A percentile compares a stretch with the other conserved stretches of the same genome.
These are phyloP conservation scores for Orbilia javanica DNA, from an alignment of 2,329 filamentous ascomycete species.

Conservation along the genomic window DNA sequence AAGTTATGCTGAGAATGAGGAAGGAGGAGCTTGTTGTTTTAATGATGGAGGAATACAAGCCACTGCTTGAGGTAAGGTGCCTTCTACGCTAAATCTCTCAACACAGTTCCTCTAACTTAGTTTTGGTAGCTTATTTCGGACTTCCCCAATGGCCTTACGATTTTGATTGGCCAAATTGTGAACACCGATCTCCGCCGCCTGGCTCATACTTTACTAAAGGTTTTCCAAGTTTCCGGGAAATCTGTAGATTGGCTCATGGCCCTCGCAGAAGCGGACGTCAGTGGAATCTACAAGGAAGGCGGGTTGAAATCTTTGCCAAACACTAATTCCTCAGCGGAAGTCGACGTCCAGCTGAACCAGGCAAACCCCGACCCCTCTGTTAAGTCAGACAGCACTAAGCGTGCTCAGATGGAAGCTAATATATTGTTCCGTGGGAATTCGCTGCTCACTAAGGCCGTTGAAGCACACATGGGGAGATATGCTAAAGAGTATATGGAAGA, in stretches of 20 bases:
- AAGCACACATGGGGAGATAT: constrained; percentile 93
- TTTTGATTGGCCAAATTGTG: constrained; percentile 83
- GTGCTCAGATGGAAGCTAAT: constrained; percentile 87
- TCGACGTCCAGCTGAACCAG: constrained; percentile 68
- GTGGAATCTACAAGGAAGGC: constrained; percentile 84
- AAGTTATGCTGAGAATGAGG: constrained; percentile 74
- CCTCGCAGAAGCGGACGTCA: constrained; percentile 95
- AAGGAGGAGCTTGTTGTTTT: constrained; percentile 86
- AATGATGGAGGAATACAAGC: constrained; percentile 84
- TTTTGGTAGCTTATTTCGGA: constrained; percentile 76
- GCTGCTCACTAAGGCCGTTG: constrained; percentile 89
- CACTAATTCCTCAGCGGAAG: constrained; percentile 14
- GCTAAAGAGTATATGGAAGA: constrained; percentile 94
- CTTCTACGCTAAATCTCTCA: neutral
- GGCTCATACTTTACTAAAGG: constrained; percentile 88
- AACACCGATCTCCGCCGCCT: constrained; percentile 82
- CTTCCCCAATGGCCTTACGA: constrained; percentile 84
- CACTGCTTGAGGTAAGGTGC: constrained; percentile 73
- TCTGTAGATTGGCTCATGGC: constrained; percentile 91
- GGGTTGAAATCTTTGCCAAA: constrained; percentile 71
- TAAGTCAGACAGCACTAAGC: constrained; percentile 80
- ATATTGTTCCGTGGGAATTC: constrained; percentile 96
- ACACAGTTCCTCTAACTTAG: constrained; percentile 43
- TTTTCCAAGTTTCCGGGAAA: constrained; percentile 90
- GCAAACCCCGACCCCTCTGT: constrained; percentile 72